Evolutionary conservation across 345 rosid species (phyloP).

Genomic region (Ricinus communis): DNA sequence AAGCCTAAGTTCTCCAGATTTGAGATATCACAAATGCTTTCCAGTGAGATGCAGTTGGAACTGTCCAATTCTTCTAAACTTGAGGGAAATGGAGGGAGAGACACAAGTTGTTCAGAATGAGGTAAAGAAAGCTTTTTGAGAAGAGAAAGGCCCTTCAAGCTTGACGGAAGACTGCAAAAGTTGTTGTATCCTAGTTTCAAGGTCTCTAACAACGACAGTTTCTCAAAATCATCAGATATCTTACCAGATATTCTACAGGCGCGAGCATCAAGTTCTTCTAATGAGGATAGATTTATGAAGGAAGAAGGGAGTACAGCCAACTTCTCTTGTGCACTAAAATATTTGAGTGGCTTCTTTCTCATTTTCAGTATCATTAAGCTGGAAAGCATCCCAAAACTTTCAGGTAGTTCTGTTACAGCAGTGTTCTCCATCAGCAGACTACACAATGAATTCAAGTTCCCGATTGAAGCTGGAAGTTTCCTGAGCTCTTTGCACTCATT

Average conservation of each 20-base stretch:
- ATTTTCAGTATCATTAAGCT: conserved; percentile 38
- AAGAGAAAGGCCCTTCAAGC: conserved; percentile 41
- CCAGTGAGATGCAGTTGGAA: conserved; percentile 42
- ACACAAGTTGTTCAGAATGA: conserved; percentile 37
- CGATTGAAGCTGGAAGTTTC: conserved; percentile 48
- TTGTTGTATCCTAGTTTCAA: conserved; percentile 40
- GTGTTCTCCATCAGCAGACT: conserved; percentile 43
- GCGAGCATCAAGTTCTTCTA: conserved; percentile 44
- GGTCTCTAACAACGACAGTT: conserved; percentile 34
- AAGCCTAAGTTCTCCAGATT: conserved; percentile 22
- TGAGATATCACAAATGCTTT: conserved; percentile 35
- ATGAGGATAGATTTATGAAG: conserved; percentile 37
- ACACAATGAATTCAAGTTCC: conserved; percentile 37
- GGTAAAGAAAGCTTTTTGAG: conserved; percentile 37
- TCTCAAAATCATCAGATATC: conserved; percentile 52
- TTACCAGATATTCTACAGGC: conserved; percentile 44
- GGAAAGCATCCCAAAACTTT: conserved; percentile 46
- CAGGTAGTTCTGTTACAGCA: conserved; percentile 41
- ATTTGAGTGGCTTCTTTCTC: conserved; percentile 31
- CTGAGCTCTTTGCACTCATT: conserved; percentile 34
- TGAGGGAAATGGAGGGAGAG: conserved; percentile 51
- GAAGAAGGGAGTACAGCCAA: conserved; percentile 31
- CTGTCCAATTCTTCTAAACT: conserved; percentile 36
- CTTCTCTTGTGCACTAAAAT: not conserved
- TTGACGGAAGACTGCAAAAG: conserved; percentile 47